A percentile compares a stretch with the other conserved stretches of the same genome.
phyloP scores from a whole-genome alignment of 2,329 filamentous ascomycete genomes.

The Salinomyces thailandicus region DNA sequence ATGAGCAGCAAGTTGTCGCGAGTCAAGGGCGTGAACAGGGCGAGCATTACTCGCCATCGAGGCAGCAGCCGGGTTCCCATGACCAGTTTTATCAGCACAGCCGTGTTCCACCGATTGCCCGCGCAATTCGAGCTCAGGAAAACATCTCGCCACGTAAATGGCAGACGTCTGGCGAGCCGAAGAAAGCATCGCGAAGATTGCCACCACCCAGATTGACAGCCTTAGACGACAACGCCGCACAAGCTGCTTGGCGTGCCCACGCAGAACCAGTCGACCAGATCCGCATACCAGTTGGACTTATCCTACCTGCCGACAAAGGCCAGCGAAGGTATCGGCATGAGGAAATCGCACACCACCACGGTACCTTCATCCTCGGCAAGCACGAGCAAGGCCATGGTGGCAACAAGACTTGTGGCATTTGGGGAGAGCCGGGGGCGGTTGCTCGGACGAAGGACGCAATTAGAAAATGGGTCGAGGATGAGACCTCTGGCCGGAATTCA shows the following conservation, averaged over 20 bases:
- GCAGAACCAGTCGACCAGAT: constrained; percentile 8
- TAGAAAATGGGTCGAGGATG: constrained; percentile 12
- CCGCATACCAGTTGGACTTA: constrained; percentile 13
- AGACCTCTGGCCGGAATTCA: constrained; percentile 1
- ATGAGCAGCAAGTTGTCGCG: no score
- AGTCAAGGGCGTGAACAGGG: no score
- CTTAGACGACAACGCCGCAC: constrained; percentile 11
- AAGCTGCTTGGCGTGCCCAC: constrained; percentile 12
- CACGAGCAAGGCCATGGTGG: constrained; percentile 2
- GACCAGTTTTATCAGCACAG: no score
- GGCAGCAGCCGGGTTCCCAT: no score
- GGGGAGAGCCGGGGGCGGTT: constrained; percentile 15
- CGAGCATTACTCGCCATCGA: no score
- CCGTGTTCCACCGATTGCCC: no score
- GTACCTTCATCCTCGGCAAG: constrained; percentile 14
- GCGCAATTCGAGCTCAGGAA: no score
- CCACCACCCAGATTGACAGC: background rate
- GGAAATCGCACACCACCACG: constrained; percentile 12
- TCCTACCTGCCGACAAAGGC: constrained; percentile 7
- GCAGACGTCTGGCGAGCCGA: no score
- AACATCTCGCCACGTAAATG: no score
- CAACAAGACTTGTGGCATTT: constrained; percentile 15
- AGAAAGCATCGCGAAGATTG: no score
- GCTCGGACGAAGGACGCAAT: constrained; percentile 12
- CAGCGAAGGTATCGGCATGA: constrained; percentile 3